These are phyloP conservation scores for Magnusiomyces sp. DNA, from an alignment of 1,139 yeast genomes.

Conservation along the genomic window DNA sequence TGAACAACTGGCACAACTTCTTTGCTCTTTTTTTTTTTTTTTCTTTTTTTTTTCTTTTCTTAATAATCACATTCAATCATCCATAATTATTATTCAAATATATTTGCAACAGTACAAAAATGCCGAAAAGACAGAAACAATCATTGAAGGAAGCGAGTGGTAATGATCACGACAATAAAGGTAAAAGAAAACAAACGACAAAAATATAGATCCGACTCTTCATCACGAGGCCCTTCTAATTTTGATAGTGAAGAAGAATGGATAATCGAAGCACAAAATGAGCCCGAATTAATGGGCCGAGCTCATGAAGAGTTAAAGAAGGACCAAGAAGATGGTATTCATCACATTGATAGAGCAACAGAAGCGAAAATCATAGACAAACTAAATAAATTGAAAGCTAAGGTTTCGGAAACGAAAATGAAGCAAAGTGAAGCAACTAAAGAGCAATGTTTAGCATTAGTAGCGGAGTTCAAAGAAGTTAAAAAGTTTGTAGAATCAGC, in stretches of 20 bases:
- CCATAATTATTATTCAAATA: too few species aligned
- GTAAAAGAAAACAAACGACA: too few species aligned
- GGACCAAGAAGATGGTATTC: not conserved
- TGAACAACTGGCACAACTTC: too few species aligned
- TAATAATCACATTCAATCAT: too few species aligned
- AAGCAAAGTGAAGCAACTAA: conserved; percentile 22
- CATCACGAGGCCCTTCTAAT: too few species aligned
- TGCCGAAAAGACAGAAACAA: too few species aligned
- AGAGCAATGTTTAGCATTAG: conserved; percentile 23
- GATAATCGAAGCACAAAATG: conserved; percentile 22
- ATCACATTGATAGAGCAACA: not conserved
- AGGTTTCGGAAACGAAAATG: conserved; percentile 33
- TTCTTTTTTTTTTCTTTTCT: too few species aligned
- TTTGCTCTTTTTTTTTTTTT: too few species aligned
- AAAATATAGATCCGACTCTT: too few species aligned
- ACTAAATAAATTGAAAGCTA: conserved; percentile 33
- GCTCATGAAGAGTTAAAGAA: not conserved
- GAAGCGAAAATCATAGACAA: conserved; percentile 7
- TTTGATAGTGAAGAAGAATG: conserved; percentile 25
- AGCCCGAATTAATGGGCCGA: conserved; percentile 7
- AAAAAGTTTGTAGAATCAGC: not conserved
- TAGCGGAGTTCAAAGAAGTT: conserved; percentile 25
- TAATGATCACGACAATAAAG: too few species aligned
- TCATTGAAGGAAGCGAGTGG: too few species aligned
- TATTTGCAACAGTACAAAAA: too few species aligned